Base-by-base conservation (phyloP, 2,329 filamentous ascomycete species). In the Ceratocystis alfenasii region DNA sequence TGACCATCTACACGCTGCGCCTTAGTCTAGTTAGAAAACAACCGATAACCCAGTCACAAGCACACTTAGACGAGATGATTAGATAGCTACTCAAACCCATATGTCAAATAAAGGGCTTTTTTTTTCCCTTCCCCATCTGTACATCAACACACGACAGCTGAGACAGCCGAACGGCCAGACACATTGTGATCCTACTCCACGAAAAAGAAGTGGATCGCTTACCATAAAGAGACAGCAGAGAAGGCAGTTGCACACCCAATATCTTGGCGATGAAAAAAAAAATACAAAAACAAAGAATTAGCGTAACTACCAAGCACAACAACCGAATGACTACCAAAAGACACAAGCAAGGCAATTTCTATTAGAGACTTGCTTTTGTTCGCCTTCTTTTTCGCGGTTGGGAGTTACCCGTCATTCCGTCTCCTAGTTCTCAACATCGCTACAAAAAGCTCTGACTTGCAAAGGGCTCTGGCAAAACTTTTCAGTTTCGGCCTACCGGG, bases 401-500 rank as follows among this genome's bases (percentile, higher is more conserved):
- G 28, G 28, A 30, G n/a, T 59, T n/a, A 36, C 55, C 28, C 20
- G 15, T 59, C 20, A 59, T 20, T 28, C 55, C 55, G 25, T 12
- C 36, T 41, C 22, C 25, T n/a, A n/a, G 55, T 36, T 30, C 20
- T 59, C 30, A 36, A 59, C 30, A 36, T 36, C 55, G 7, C 17
- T 17, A 36, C 55, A 7, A 36, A 59, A 59, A 59, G 55, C 55
- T 59, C 17, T 59, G 55, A 36, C 55, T 59, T 59, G 33, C 25
- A n/a, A 59, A 30, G 33, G 25, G 55, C 28, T 59, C 17, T 33
- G 28, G 55, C 55, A 59, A 59, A 30, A 36, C 20, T 25, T 33
- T 36, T 53, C n/a, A n/a, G 6, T 53, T 36, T 59, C 30, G 55
- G 55, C 55, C 30, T 59, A 59, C 55, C 55, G 55, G 55, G 28